Evolutionary conservation across 345 rosid genomes (phyloP).

Genomic region (Trapa incisa): DNA sequence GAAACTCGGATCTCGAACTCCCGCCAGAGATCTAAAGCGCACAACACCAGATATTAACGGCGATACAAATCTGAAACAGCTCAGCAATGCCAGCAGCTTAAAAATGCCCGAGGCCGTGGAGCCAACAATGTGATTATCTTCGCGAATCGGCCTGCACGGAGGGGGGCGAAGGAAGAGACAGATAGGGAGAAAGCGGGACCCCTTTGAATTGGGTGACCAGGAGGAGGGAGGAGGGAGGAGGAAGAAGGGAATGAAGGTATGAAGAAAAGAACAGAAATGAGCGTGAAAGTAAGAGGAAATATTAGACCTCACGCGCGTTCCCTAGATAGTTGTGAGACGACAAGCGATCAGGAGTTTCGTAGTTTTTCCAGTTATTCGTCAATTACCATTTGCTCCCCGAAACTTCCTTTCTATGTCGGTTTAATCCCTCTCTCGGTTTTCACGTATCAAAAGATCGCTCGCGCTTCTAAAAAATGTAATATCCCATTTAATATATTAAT

Average conservation of each 20-base stretch:
- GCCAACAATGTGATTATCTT: not conserved
- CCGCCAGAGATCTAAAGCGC: not conserved
- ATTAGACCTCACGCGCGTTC: constrained; percentile 6
- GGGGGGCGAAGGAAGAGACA: not conserved
- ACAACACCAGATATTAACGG: no score
- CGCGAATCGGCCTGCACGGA: not conserved
- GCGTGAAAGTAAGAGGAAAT: not conserved
- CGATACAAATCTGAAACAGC: not conserved
- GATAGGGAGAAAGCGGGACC: not conserved
- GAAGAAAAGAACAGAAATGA: not conserved
- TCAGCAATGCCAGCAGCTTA: not conserved
- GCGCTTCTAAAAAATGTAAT: no score
- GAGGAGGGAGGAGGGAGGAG: not conserved
- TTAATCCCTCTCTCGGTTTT: not conserved
- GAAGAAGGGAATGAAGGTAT: not conserved
- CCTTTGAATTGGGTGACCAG: constrained; percentile 3
- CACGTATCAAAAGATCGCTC: not conserved
- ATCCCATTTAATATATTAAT: no score
- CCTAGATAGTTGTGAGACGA: not conserved
- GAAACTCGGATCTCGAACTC: constrained; percentile 7
- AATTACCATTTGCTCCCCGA: not conserved
- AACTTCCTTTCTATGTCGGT: not conserved
- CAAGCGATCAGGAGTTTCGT: not conserved
- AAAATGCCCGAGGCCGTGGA: not conserved
- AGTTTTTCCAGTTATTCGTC: not conserved